Base-by-base conservation (phyloP, 306 rosid species). In the Pueraria montana region DNA sequence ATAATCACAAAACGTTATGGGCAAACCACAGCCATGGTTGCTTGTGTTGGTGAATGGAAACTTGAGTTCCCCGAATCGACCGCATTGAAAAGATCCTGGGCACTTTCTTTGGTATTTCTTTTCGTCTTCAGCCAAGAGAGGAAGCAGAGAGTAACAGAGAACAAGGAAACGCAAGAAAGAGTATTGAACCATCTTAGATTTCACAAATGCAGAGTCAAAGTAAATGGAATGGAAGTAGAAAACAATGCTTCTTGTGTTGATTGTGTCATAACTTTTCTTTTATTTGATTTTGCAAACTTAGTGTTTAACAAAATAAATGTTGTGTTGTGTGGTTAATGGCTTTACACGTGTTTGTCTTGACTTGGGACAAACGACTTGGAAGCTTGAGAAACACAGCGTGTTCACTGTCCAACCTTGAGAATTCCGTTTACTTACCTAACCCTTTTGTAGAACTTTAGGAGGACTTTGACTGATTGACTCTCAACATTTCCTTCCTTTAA, bases 261-360 rank as follows among this genome's bases (percentile, higher is more conserved):
- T 23, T 45, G 58, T 43, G 56, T 20, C 75, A 45, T 43, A 5
- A 43, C 58, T 70, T 23, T 42, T 18, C 23, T 6, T 13, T 62
- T 30, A 7, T 27, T 26, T 30, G 27, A 56, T 56, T 53, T 53
- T 53, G 61, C 61, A n/a, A 62, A 26, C 68, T 66, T 38, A 38
- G 50, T 71, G 16, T 26, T 46, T 46, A 3, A 23, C 59, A 45
- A 45, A 46, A 4, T 23, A 43, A 69, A 0, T 43, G 9, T 23
- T 21, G 12, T 43, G 56, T 69, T 71, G 76, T 71, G 76, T 52
- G 6, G 76, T 71, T 45, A 71, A 71, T 18, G 18, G 7, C 38
- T 26, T 21, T 21, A 71, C 11, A 34, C 53, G 17, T 20, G 32
- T 40, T 40, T 40, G 45, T 40, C 45, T 42, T 71, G 59, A 46